Base-by-base conservation (phyloP, 139 green algal species). In the Closterium sp. region DNA sequence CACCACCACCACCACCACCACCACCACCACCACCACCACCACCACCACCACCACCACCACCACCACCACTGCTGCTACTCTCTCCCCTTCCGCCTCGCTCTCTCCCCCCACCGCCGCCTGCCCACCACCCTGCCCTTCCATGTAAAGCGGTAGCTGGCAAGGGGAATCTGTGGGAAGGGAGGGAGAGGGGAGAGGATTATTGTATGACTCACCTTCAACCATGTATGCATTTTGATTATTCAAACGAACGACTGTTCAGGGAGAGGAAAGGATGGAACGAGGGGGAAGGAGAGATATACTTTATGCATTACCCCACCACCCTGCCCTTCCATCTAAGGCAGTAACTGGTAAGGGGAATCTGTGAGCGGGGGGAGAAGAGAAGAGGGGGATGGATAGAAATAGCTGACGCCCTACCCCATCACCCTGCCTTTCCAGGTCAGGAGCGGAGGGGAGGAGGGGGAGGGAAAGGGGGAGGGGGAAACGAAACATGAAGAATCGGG, bases 261-360 rank as follows among this genome's bases (percentile, higher is more conserved):
- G 42, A 7, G 50, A 22, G 50, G 50, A 27, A 22, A 73, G 50
- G 13, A 22, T 73, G 50, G 50, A 22, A 22, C 24, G 50, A 21
- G 50, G 50, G 17, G 50, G 50, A 22, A 73, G 50, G 2, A 22
- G 17, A 73, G 50, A 73, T 24, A 73, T 4, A 45, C 10, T 6
- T 9, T 45, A 45, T 73, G 50, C 50, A 45, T 73, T 73, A 21
- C 50, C 50, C 50, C 13, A 73, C 50, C 30, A 93, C 24, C 88
- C 87, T 90, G 87, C 91, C 91, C 42, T 91, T 62, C 91, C 91
- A 93, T 87, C 87, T 93, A 13, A 88, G 88, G 89, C 90, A 45
- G 88, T 92, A 93, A 19, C 91, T 30, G 22, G 88, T 9, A 28
- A 93, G 93, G 22, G 87, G 87, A 4, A 92, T 88, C 91, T 93